phyloP scores from a whole-genome alignment of 2,329 filamentous ascomycete genomes.

The Lasiodiplodia theobromae region DNA sequence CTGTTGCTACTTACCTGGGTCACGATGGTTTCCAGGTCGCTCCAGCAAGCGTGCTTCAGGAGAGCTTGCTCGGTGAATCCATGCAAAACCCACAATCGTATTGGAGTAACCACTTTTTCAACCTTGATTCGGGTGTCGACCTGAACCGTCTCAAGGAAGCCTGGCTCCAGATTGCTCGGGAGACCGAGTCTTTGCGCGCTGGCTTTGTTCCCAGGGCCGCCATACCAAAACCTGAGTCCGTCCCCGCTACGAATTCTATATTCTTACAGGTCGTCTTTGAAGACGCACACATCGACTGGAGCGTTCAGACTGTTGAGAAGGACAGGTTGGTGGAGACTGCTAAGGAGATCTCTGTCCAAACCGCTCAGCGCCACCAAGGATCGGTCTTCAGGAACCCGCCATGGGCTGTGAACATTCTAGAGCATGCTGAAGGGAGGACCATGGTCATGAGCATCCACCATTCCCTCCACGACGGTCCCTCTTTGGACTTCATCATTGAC shows the following conservation, averaged over 20 bases:
- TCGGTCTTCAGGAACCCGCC: slow-evolving; percentile 43
- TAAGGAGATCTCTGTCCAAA: slow-evolving; percentile 35
- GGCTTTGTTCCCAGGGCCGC: slow-evolving; percentile 45
- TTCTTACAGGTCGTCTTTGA: slow-evolving; percentile 43
- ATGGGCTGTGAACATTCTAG: slow-evolving; percentile 47
- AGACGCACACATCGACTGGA: slow-evolving; percentile 39
- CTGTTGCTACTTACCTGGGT: slow-evolving; percentile 6
- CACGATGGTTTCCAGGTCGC: slow-evolving; percentile 12
- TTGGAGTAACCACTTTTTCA: slow-evolving; percentile 50
- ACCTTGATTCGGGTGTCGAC: slow-evolving; percentile 40
- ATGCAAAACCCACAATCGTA: slow-evolving; percentile 48
- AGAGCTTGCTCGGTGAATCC: slow-evolving; percentile 46
- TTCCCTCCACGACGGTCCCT: slow-evolving; percentile 44
- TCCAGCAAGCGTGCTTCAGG: slow-evolving; percentile 21
- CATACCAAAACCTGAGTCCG: slow-evolving; percentile 26
- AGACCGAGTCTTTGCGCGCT: slow-evolving; percentile 47
- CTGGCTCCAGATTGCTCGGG: slow-evolving; percentile 42
- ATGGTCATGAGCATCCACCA: slow-evolving; percentile 50
- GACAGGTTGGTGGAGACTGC: slow-evolving; percentile 34
- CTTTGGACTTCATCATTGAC: slow-evolving; percentile 39
- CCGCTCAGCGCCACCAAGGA: slow-evolving; percentile 35
- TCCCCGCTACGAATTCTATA: slow-evolving; percentile 26
- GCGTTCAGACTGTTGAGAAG: slow-evolving; percentile 31
- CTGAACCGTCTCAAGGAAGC: slow-evolving; percentile 40
- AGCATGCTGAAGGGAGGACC: slow-evolving; percentile 34